A percentile compares a stretch with the other conserved stretches of the same genome.
Conservation (phyloP, 352 stramenopile genomes). For the Pythium graminicola region DNA sequence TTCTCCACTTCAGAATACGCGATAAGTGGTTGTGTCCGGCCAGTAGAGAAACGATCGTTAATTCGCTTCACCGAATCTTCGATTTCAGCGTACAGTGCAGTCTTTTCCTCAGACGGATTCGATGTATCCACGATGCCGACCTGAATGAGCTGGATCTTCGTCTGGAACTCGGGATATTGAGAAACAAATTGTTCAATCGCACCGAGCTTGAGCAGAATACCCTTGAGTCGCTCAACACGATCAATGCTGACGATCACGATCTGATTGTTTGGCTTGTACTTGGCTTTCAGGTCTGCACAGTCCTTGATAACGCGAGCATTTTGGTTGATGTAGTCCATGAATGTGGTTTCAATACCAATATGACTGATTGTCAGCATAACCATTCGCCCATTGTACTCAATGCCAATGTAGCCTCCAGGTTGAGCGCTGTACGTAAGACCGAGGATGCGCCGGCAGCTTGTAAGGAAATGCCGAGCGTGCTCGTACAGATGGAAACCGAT, state of each 20-base stretch:
- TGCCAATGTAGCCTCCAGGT: conserved; percentile 81
- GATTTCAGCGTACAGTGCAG: conserved; percentile 56
- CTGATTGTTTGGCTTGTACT: conserved; percentile 48
- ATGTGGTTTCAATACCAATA: conserved; percentile 94
- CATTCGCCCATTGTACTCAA: conserved; percentile 87
- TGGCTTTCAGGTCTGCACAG: conserved; percentile 29
- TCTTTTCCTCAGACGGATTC: conserved; percentile 65
- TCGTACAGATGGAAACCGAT: conserved; percentile 89
- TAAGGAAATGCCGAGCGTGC: conserved; percentile 85
- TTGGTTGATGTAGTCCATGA: conserved; percentile 62
- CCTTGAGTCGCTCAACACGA: conserved; percentile 95
- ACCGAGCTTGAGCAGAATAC: conserved; percentile 95
- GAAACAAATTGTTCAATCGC: conserved; percentile 94
- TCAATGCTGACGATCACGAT: conserved; percentile 93
- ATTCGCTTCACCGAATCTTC: conserved; percentile 56
- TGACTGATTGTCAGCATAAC: conserved; percentile 97
- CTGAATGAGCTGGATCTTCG: conserved; percentile 84
- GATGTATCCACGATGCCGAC: conserved; percentile 71
- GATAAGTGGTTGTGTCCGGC: conserved; percentile 45
- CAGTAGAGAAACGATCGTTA: conserved; percentile 47
- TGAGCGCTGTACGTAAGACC: conserved; percentile 90
- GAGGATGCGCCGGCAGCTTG: conserved; percentile 80
- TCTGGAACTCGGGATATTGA: conserved; percentile 64
- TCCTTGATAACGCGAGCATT: conserved; percentile 52
- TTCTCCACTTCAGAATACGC: conserved; percentile 74